Evolutionary conservation across 805 yeast species (phyloP), one percentile per base, ranked within the genome.

Genomic region (Wickerhamomyces strasburgensis): DNA sequence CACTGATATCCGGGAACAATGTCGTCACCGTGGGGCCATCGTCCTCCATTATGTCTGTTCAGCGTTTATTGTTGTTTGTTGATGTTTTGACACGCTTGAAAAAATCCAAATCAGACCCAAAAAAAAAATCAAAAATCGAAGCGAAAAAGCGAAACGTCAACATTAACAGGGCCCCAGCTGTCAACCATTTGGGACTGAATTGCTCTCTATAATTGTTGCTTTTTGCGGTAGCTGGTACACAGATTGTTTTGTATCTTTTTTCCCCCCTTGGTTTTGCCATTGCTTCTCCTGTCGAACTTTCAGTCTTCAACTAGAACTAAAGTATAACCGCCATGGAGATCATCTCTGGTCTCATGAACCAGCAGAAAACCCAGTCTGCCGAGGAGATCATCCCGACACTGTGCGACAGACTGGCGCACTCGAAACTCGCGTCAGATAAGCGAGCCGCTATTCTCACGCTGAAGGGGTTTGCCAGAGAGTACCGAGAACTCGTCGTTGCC

Each of bases 381-480:
- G 86, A 81, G 49, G 95, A 85, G 53, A 83, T 95, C 11, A 90
- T 93, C 42, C 78, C 90, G 5, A 86, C 93, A 5, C 67, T 93
- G 30, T 85, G 96, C 48, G 96, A 94, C 56, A 68, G 98, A 29
- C 72, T 90, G 38, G 75, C 79, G 30, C 87, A 93, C 61, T 80
- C 97, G 4, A 81, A 83, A 0, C 61, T 84, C 44, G 70, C 93
- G 3, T 78, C 84, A 19, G 98, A 93, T 61, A 70, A 97, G 44
- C 67, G 95, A 37, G 90, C 96, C 2, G 98, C 98, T 0, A 84
- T 90, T 4, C 68, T 90, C 26, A 90, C 95, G 0, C 66, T 93
- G 44, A 89, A 90, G 55, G 84, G 94, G 29, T 88, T 87, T 57
- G 78, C 94, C 42, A 70, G 97, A 38, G 86, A 87, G 49, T 87